These are phyloP conservation scores for Breviolum minutum DNA, from an alignment of 73 alveolate species.

Conservation along the genomic window DNA sequence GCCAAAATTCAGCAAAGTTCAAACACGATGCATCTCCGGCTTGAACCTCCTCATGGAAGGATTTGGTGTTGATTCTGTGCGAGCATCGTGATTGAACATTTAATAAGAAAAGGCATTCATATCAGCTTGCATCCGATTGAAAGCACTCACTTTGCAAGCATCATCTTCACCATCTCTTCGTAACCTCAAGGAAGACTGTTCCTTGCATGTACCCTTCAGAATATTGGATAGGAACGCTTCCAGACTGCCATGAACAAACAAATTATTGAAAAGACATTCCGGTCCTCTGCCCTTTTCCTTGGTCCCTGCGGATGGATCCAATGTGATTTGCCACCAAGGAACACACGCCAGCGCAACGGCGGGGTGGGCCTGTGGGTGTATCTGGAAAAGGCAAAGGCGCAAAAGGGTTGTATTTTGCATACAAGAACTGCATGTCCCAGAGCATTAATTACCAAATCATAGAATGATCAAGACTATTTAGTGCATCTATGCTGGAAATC, in stretches of 20 bases:
- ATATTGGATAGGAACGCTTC: no score
- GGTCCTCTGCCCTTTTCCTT: no score
- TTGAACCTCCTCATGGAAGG: not conserved
- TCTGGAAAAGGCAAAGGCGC: not conserved
- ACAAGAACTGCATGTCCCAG: no score
- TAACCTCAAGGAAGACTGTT: slow-evolving; percentile 46
- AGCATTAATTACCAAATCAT: no score
- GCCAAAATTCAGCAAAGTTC: not conserved
- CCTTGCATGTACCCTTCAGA: no score
- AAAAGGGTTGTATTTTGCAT: no score
- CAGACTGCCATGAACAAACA: no score
- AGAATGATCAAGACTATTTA: no score
- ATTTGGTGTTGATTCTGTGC: not conserved
- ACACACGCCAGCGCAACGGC: not conserved
- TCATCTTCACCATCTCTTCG: slow-evolving; percentile 96
- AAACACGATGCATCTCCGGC: not conserved
- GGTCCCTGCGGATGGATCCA: no score
- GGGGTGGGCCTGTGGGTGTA: not conserved
- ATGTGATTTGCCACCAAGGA: not conserved
- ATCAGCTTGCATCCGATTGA: not conserved
- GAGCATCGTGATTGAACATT: not conserved
- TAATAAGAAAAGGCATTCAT: not conserved
- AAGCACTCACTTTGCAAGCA: slow-evolving; percentile 96
- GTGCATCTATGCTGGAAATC: no score
- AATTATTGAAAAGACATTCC: no score